Evolutionary conservation across 169 alveolate species (phyloP), one percentile per base, ranked within the genome.

Genomic region (Cryptosporidium viatorum): DNA sequence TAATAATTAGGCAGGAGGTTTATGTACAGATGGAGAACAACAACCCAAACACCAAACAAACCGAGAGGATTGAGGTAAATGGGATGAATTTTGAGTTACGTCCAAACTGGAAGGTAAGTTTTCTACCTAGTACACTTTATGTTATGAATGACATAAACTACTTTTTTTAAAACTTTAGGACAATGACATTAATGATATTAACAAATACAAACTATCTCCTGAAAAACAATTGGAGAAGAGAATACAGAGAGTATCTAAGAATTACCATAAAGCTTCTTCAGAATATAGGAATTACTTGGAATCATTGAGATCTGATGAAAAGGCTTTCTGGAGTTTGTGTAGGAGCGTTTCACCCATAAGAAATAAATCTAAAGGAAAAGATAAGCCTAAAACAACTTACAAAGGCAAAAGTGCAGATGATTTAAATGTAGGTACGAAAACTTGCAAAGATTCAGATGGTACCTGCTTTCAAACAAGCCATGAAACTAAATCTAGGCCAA

Each of bases 91-190:
- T 80, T 80, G 89, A 80, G 68, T 39, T 80, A 43, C 73, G 75
- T 3, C 89, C 89, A 6, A 80, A 50, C n/a, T 80, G 89, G 89
- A 60, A 45, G 55, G 89, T 80, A 45, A 80, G 89, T 60, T 35
- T 73, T 33, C 55, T n/a, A 16, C 37, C 31, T 12, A 37, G 29
- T 26, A 62, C 10, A 43, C 55, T 29, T 65, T 65, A n/a, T 6
- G 8, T 14, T 65, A 26, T 16, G 50, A 37, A 3, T 65, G 29
- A 1, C 51, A 31, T 35, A 8, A 33, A 33, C 21, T 4, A n/a
- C 29, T 29, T 41, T 41, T 58, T 33, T 52, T 59, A 29, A 26
- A 23, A 12, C 37, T 39, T 35, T 29, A 80, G 89, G 52, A 41
- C 26, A 59, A 50, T 35, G 80, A 80, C 12, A 37, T 37, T 18